Base-by-base conservation (phyloP, 495 filamentous ascomycete species). In the Hypoxylon subgilvum region DNA sequence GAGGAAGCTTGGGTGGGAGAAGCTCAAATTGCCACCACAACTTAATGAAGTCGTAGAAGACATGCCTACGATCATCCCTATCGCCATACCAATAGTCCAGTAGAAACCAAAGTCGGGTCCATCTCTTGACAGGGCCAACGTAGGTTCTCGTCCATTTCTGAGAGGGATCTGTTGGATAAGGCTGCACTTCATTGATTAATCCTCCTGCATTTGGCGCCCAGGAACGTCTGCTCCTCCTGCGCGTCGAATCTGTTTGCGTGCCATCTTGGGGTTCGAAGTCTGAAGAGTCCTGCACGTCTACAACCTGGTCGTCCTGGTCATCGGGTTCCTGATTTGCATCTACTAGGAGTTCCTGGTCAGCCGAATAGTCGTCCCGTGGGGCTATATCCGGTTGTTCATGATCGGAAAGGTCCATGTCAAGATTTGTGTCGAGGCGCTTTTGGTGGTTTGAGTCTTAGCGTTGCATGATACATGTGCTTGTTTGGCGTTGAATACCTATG, bases 1-100 rank as follows among this genome's bases (percentile, higher is more conserved):
- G 64, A 9, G 55, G 53, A 16, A 67, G 39, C 50, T 61, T 72
- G 3, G 72, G 74, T 1, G 76, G 76, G 27, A 79, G 62, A 9
- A 75, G 57, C 17, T 72, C 63, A 27, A 68, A 71, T 31, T 69
- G 55, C 18, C 52, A 63, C 75, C 75, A 79, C 4, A 75, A 41
- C 6, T 68, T 69, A 18, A 76, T 67, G 36, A 76, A 67, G 34
- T 69, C 67, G 66, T 72, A 67, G 47, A 78, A 70, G 17, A 76
- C 61, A 38, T 67, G 55, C 47, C 72, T 72, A 4, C 71, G 68
- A 4, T 70, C 41, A 14, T 67, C 69, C 52, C 70, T 66, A 5
- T 76, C 74, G 4, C 75, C 73, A 56, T 74, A 78, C 75, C 76
- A 74, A 48, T 69, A 64, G 43, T 79, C 73, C 6, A 76, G 57